Base-by-base conservation (phyloP, 108 stramenopile species). In the Asterionellopsis glacialis region DNA sequence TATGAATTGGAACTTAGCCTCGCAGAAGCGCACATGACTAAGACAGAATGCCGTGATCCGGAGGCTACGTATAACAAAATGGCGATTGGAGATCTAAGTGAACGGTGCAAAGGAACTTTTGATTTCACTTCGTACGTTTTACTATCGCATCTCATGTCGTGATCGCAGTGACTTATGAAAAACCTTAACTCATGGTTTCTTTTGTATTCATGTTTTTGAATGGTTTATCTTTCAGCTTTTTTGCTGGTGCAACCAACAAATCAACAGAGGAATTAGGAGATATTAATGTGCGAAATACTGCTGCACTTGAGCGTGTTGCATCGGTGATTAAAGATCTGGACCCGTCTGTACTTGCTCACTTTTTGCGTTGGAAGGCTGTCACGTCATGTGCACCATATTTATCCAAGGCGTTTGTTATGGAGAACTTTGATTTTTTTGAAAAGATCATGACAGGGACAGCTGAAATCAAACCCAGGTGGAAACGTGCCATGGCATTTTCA, bases 381-480 rank as follows among this genome's bases (percentile, higher is more conserved):
- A 25, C 24, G 2, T 79, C 76, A 0, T 82, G 59, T 53, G 80
- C 92, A 9, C 63, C 74, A 6, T 85, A 87, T 65, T 57, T 89
- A 27, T 48, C 68, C 21, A 64, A 63, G 21, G 53, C 64, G 16
- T 83, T 88, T 45, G 91, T 88, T 13, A 51, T 76, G 27, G 80
- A 61, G 21, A 57, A 81, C 27, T 93, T 93, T 67, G 74, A 86
- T 38, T 93, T 93, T 63, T 81, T 68, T 57, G 77, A 82, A 45
- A 75, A 69, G 52, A 59, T 57, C 5, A 63, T 93, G 43, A 60
- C 78, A 14, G 91, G 91, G 1, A 87, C 85, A 18, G 48, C 82
- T 28, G 80, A 81, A 63, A 72, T 85, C 50, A 88, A 88, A 52
- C 81, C 84, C 15, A 67, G 85, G n/a, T 88, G 87, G 91, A 89